Conservation (phyloP, 345 rosid genomes). For the Linum trigynum region DNA sequence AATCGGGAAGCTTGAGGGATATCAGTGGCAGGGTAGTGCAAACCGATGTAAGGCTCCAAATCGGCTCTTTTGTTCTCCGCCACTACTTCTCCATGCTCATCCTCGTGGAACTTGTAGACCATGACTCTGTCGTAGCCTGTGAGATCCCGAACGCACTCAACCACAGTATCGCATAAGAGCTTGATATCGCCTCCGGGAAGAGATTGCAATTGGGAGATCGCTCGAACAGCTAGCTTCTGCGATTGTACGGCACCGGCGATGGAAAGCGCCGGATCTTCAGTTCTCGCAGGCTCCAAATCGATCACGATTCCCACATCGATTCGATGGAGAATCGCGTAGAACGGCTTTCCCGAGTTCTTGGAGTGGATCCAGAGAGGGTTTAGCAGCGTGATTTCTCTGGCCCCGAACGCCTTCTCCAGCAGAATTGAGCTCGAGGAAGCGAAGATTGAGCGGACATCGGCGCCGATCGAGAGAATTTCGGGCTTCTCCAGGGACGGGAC, state of each 20-base stretch:
- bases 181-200: constrained; percentile 92
- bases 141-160: constrained; percentile 71
- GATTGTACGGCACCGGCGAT: constrained; percentile 98
- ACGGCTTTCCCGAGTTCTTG: constrained; percentile 68
- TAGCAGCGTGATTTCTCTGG: constrained; percentile 76
- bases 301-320: constrained; percentile 92
- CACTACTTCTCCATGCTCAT: constrained; percentile 99
- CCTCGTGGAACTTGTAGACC: constrained; percentile 98
- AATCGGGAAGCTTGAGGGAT: constrained; percentile 96
- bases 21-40: constrained; percentile 96
- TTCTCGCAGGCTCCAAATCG: constrained; percentile 92
- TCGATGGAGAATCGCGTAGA: constrained; percentile 83
- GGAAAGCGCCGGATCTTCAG: constrained; percentile 89
- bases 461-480: constrained; percentile 54
- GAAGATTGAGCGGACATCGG: constrained; percentile 69
- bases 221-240: constrained; percentile 87
- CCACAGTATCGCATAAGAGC: constrained; percentile 85
- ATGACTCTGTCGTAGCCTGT: constrained; percentile 92
- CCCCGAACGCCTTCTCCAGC: constrained; percentile 76
- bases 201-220: constrained; percentile 79
- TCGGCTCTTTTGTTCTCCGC: constrained; percentile 76
- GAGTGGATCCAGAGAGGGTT: constrained; percentile 94
- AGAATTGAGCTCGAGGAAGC: constrained; percentile 42
- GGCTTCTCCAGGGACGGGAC: constrained; percentile 71
- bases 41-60: constrained; percentile 81